Evolutionary conservation across 1,139 yeast species (phyloP).

Genomic region (Kodamaea suecica): DNA sequence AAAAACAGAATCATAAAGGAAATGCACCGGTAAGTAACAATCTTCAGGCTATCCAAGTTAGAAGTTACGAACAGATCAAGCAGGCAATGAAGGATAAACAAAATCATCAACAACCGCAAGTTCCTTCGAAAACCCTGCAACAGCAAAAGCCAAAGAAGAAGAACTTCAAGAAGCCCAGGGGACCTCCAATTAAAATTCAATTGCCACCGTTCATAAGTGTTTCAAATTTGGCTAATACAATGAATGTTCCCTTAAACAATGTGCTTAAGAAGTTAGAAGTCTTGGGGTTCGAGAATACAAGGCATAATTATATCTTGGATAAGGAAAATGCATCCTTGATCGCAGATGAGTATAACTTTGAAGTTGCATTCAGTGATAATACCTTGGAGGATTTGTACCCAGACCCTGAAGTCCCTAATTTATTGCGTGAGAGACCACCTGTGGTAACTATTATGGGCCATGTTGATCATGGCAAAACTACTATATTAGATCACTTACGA

Average conservation of each 20-base stretch:
- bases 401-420: conserved; percentile 33
- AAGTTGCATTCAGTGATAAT: conserved; percentile 57
- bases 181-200: conserved; percentile 36
- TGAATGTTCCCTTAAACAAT: conserved; percentile 61
- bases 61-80: conserved; percentile 17
- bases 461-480: conserved; percentile 97
- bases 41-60: conserved; percentile 11
- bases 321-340: conserved; percentile 81
- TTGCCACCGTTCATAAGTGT: conserved; percentile 76
- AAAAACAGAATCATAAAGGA: background rate
- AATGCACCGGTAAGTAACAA: conserved; percentile 3
- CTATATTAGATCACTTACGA: conserved; percentile 80
- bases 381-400: conserved; percentile 65
- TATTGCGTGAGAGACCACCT: conserved; percentile 74
- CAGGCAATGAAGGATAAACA: conserved; percentile 17
- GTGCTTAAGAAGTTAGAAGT: conserved; percentile 57
- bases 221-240: conserved; percentile 68
- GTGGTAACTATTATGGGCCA: conserved; percentile 98
- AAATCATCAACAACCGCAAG: conserved; percentile 6
- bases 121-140: no score
- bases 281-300: conserved; percentile 73
- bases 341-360: conserved; percentile 86
- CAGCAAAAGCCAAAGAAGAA: conserved; percentile 2
- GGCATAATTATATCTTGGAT: conserved; percentile 78
- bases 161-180: conserved; percentile 15